Percentiles rank a stretch among this genome's conserved stretches.
Conservation (phyloP, 2,329 filamentous ascomycete species). For the Scedosporium boydii region DNA sequence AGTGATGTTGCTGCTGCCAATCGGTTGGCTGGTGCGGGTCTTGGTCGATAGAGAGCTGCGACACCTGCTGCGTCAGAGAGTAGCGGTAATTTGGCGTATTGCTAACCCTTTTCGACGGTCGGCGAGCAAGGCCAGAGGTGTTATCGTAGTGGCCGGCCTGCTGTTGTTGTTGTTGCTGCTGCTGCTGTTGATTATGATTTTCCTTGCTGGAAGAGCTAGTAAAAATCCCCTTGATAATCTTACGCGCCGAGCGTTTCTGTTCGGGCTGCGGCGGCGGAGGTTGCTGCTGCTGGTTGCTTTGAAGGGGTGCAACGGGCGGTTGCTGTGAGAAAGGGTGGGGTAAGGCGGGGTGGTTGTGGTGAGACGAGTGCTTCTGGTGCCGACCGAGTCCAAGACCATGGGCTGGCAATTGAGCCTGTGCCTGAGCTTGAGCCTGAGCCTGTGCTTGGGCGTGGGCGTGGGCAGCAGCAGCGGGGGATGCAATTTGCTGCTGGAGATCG, state of each 20-base stretch:
- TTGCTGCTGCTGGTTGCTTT: conserved; percentile 15
- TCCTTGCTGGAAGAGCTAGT: conserved; percentile 24
- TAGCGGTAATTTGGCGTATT: conserved; percentile 26
- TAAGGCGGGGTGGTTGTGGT: neutral
- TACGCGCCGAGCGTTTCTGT: conserved; percentile 39
- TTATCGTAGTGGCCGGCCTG: conserved; percentile 33
- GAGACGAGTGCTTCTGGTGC: neutral
- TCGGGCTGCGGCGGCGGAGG: conserved; percentile 22
- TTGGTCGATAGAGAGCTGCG: conserved; percentile 14
- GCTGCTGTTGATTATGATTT: conserved; percentile 17
- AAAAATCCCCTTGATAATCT: conserved; percentile 46
- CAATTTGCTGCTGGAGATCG: conserved; percentile 14
- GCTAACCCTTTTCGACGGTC: conserved; percentile 49
- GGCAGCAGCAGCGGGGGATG: neutral
- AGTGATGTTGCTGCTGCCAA: conserved; percentile 10
- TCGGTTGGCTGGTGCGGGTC: conserved; percentile 11
- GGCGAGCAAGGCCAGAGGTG: conserved; percentile 37
- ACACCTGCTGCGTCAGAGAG: conserved; percentile 16
- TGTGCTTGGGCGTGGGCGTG: conserved; percentile 5
- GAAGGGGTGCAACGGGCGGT: conserved; percentile 9
- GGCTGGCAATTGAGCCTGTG: conserved; percentile 2
- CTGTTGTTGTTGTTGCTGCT: conserved; percentile 19
- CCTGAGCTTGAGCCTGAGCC: conserved; percentile 1
- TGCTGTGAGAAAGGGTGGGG: neutral
- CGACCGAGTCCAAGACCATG: conserved; percentile 5